Evolutionary conservation across 140 eudicot genomes (phyloP).

Genomic region (Cichorium intybus): DNA sequence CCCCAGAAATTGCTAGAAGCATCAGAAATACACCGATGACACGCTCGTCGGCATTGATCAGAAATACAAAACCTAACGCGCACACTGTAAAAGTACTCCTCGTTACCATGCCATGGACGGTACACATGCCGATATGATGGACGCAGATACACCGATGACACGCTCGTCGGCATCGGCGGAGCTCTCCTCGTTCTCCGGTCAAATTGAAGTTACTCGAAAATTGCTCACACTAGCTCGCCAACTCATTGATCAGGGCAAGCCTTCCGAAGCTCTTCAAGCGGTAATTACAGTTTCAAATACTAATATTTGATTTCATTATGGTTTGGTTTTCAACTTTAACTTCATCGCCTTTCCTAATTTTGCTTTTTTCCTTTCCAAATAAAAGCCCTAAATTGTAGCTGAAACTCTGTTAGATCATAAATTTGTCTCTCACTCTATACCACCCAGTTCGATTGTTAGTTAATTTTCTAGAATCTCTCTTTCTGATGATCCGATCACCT

Average conservation of each 20-base stretch:
- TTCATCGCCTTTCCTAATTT: background rate
- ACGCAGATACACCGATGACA: slow-evolving; percentile 38
- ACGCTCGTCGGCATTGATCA: background rate
- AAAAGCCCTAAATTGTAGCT: background rate
- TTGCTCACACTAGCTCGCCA: slow-evolving; percentile 63
- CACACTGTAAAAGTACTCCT: background rate
- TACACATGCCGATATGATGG: slow-evolving; percentile 53
- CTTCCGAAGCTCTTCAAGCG: slow-evolving; percentile 88
- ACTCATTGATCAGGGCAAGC: slow-evolving; percentile 65
- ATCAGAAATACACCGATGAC: too few relatives aligned
- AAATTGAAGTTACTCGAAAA: slow-evolving; percentile 33
- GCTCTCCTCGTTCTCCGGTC: slow-evolving; percentile 18
- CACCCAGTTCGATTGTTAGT: too few relatives aligned
- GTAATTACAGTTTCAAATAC: slow-evolving; percentile 30
- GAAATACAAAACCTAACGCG: slow-evolving; percentile 1
- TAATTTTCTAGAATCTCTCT: too few relatives aligned
- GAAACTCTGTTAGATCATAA: too few relatives aligned
- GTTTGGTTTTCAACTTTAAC: background rate
- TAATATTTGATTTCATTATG: background rate
- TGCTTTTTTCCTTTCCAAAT: background rate
- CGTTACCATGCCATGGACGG: slow-evolving; percentile 36
- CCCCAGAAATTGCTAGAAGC: slow-evolving; percentile 42
- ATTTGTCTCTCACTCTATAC: too few relatives aligned
- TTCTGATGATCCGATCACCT: too few relatives aligned
- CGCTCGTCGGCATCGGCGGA: slow-evolving; percentile 35